These are phyloP conservation scores for Neofusicoccum parvum DNA, from an alignment of 2,329 filamentous ascomycete genomes.

Conservation along the genomic window DNA sequence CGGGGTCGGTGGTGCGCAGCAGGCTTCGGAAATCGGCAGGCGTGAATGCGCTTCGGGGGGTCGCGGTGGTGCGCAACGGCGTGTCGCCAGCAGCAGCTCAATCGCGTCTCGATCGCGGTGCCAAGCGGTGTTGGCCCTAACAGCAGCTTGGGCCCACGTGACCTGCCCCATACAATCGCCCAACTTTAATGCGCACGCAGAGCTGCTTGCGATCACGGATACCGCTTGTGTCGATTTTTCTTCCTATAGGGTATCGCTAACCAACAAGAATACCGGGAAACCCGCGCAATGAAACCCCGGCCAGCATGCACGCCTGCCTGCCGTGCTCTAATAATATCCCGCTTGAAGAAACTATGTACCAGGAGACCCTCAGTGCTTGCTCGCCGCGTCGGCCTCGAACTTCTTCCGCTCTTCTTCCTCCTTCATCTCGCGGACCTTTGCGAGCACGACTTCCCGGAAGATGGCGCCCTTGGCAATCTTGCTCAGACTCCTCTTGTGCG, in stretches of 20 bases:
- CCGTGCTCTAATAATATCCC: conserved; percentile 14
- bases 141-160: neutral
- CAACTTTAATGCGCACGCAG: neutral
- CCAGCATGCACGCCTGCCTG: conserved; percentile 2
- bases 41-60: conserved; percentile 18
- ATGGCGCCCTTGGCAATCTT: conserved; percentile 70
- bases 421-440: conserved; percentile 91
- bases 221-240: conserved; percentile 17
- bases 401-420: conserved; percentile 77
- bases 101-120: conserved; percentile 21
- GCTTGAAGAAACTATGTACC: conserved; percentile 9
- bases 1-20: neutral
- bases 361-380: conserved; percentile 24
- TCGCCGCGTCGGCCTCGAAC: conserved; percentile 60
- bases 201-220: neutral
- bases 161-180: neutral
- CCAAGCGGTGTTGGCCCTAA: conserved; percentile 18
- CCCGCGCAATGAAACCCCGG: conserved; percentile 2
- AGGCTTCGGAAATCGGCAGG: neutral
- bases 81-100: conserved; percentile 21
- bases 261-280: conserved; percentile 22
- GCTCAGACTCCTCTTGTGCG: conserved; percentile 55
- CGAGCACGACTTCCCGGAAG: conserved; percentile 91
- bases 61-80: conserved; percentile 20
- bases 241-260: conserved; percentile 33